These are phyloP conservation scores for Sungouiozyma intestinalis DNA, from an alignment of 805 yeast species.

Conservation along the genomic window DNA sequence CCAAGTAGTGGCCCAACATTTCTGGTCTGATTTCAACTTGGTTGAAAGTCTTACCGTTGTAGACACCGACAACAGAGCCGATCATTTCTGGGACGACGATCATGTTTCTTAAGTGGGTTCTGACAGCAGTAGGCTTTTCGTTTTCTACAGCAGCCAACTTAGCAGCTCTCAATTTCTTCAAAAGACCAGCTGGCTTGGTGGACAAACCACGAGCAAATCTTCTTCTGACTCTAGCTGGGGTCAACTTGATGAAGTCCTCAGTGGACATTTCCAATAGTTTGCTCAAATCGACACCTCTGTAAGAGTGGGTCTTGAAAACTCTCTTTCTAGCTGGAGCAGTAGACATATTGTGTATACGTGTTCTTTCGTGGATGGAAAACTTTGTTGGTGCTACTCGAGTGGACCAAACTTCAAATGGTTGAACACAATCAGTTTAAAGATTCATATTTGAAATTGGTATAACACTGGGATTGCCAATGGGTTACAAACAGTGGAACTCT, in stretches of 20 bases:
- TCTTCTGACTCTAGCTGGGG: slow-evolving; percentile 99
- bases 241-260: slow-evolving; percentile 94
- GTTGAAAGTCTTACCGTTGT: slow-evolving; percentile 99
- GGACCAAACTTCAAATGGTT: too few relatives aligned
- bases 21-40: slow-evolving; percentile 97
- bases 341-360: slow-evolving; percentile 10
- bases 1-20: slow-evolving; percentile 99
- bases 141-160: slow-evolving; percentile 80
- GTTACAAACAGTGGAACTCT: too few relatives aligned
- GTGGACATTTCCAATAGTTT: slow-evolving; percentile 87
- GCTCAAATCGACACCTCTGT: slow-evolving; percentile 97
- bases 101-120: slow-evolving; percentile 99
- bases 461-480: too few relatives aligned
- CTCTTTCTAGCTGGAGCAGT: slow-evolving; percentile 47
- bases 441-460: too few relatives aligned
- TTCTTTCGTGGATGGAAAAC: slow-evolving; percentile 1
- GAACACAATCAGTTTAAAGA: too few relatives aligned
- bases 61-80: slow-evolving; percentile 96
- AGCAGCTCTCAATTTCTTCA: slow-evolving; percentile 96
- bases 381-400: too few relatives aligned
- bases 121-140: slow-evolving; percentile 96
- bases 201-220: slow-evolving; percentile 97
- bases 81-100: slow-evolving; percentile 99
- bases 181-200: slow-evolving; percentile 88
- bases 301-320: slow-evolving; percentile 91